Evolutionary conservation across 768 basidiomycete genomes (phyloP).

Genomic region (Cyclocybe aegerita): DNA sequence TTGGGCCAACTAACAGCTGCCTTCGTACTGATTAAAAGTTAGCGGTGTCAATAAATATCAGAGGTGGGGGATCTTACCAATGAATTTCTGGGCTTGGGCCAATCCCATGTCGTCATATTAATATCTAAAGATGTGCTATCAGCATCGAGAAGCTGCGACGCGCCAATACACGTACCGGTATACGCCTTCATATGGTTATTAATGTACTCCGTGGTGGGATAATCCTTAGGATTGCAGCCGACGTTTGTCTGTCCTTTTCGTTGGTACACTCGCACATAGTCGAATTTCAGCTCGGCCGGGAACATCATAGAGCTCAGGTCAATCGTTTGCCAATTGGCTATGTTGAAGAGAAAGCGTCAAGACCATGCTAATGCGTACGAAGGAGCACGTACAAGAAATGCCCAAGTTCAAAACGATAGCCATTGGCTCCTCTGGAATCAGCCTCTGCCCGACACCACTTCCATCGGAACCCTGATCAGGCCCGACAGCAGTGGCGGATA

Average conservation of each 20-base stretch:
- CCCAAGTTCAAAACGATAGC: slow-evolving; percentile 62
- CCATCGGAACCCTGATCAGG: slow-evolving; percentile 37
- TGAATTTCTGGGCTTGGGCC: slow-evolving; percentile 38
- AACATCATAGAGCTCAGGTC: slow-evolving; percentile 58
- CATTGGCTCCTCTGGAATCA: slow-evolving; percentile 60
- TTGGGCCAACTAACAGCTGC: too few species aligned
- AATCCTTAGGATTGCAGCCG: slow-evolving; percentile 64
- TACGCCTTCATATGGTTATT: slow-evolving; percentile 55
- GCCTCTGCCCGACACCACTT: slow-evolving; percentile 56
- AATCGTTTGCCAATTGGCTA: slow-evolving; percentile 66
- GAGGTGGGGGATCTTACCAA: neutral
- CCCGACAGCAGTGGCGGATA: slow-evolving; percentile 54
- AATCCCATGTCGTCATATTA: slow-evolving; percentile 43
- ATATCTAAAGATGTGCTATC: slow-evolving; percentile 27
- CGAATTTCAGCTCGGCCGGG: slow-evolving; percentile 69
- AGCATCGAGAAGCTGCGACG: neutral
- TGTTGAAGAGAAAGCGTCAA: neutral
- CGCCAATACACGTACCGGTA: slow-evolving; percentile 41
- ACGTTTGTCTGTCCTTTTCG: slow-evolving; percentile 52
- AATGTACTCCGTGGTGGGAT: slow-evolving; percentile 70
- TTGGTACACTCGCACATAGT: slow-evolving; percentile 86
- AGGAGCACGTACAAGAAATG: slow-evolving; percentile 46
- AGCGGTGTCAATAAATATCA: neutral
- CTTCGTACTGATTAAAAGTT: too few species aligned
- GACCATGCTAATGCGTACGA: neutral